These are phyloP conservation scores for Pseudomonodictys pantanalensis DNA, from an alignment of 495 filamentous ascomycete species.

Conservation along the genomic window DNA sequence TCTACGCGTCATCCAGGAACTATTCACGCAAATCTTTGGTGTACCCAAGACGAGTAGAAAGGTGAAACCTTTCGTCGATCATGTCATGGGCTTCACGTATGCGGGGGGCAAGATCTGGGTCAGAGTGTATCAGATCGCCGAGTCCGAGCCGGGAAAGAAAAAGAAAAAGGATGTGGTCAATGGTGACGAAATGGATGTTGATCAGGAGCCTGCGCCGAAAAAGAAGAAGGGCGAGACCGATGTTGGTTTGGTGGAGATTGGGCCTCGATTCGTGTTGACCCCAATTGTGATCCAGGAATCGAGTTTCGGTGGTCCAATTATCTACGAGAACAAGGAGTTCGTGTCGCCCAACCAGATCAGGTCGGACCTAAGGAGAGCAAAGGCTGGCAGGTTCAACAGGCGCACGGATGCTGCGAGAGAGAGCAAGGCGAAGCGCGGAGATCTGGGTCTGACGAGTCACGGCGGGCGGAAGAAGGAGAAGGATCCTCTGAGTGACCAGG, in stretches of 20 bases:
- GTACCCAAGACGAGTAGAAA: constrained; percentile 85
- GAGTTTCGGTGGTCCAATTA: constrained; percentile 91
- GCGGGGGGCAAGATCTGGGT: constrained; percentile 97
- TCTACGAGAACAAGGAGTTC: constrained; percentile 99
- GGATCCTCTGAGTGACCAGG: constrained; percentile 73
- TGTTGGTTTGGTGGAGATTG: constrained; percentile 85
- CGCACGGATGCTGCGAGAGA: constrained; percentile 72
- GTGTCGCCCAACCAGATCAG: constrained; percentile 94
- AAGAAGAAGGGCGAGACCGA: constrained; percentile 55
- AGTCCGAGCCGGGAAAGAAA: constrained; percentile 63
- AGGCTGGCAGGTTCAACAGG: constrained; percentile 70
- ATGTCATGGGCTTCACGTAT: constrained; percentile 87
- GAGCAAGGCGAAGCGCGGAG: constrained; percentile 66
- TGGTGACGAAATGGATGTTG: constrained; percentile 38
- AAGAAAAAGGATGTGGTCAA: constrained; percentile 51
- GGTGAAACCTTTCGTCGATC: constrained; percentile 93
- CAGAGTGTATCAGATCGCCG: constrained; percentile 86
- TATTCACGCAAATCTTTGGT: constrained; percentile 88
- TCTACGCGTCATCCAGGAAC: constrained; percentile 73
- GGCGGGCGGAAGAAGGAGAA: constrained; percentile 57
- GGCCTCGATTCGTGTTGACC: constrained; percentile 89
- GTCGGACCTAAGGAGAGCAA: constrained; percentile 67
- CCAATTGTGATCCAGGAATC: constrained; percentile 95
- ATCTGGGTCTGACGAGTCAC: constrained; percentile 67
- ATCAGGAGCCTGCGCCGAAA: constrained; percentile 53